A percentile compares a stretch with the other conserved stretches of the same genome.
Evolutionary conservation across 2,329 filamentous ascomycete genomes (phyloP).

Genomic region (Beauveria rudraprayagi): DNA sequence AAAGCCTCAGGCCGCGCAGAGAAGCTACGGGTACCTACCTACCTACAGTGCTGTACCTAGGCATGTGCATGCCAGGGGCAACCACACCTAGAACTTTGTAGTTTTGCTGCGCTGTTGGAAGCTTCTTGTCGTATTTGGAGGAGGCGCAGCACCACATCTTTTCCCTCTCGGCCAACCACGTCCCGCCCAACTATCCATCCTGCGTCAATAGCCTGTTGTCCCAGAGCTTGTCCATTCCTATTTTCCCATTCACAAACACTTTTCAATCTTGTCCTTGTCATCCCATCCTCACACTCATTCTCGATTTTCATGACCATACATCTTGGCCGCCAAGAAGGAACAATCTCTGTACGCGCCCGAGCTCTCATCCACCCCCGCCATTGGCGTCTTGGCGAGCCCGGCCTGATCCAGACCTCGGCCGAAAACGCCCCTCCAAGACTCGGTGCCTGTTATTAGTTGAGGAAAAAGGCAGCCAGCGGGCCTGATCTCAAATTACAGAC

Average conservation of each 20-base stretch:
- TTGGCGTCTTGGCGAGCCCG: constrained; percentile 1
- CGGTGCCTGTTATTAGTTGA: neutral
- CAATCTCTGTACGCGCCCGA: neutral
- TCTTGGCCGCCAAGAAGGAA: neutral
- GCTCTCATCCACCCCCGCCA: neutral
- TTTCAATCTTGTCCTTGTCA: neutral
- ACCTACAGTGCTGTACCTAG: too few species aligned
- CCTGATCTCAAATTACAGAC: neutral
- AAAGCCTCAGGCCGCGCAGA: too few species aligned
- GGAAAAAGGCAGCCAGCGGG: neutral
- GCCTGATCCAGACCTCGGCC: neutral
- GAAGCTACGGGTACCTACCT: too few species aligned
- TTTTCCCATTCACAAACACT: neutral
- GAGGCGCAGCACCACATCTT: neutral
- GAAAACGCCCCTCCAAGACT: neutral
- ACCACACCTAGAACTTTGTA: too few species aligned
- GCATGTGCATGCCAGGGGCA: too few species aligned
- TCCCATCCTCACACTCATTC: neutral
- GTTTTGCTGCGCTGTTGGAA: neutral
- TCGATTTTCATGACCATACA: neutral
- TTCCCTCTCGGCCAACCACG: neutral
- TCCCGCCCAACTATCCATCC: neutral
- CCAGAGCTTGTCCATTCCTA: neutral
- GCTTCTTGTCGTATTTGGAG: neutral
- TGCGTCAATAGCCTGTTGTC: neutral